Conservation (phyloP, 2,329 filamentous ascomycete species). For the Ceratocystis colombiana region DNA sequence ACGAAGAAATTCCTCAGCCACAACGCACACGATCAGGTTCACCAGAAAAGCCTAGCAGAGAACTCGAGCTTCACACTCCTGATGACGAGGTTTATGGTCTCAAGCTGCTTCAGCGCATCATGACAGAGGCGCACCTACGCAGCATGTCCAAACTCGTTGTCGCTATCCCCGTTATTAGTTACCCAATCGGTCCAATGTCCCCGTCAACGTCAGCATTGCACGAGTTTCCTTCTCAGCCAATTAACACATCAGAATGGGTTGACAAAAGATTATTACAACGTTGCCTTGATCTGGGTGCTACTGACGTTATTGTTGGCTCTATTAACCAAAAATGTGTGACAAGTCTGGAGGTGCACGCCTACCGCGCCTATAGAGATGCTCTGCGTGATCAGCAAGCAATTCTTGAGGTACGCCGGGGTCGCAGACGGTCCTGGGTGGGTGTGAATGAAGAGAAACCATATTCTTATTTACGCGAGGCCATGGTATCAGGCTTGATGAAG, state of each 20-base stretch:
- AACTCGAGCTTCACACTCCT: conserved; percentile 36
- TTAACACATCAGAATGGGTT: conserved; percentile 33
- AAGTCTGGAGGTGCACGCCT: conserved; percentile 70
- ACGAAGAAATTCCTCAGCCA: conserved; percentile 38
- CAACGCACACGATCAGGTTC: conserved; percentile 33
- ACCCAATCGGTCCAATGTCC: conserved; percentile 31
- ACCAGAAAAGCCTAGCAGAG: conserved; percentile 36
- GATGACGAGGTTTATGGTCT: conserved; percentile 47
- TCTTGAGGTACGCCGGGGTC: conserved; percentile 59
- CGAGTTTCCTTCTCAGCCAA: conserved; percentile 27
- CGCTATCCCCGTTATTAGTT: conserved; percentile 45
- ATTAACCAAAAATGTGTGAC: conserved; percentile 63
- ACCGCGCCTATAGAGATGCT: conserved; percentile 68
- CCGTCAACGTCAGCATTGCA: conserved; percentile 30
- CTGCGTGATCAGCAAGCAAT: conserved; percentile 62
- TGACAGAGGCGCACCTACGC: conserved; percentile 48
- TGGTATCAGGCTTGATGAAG: conserved; percentile 86
- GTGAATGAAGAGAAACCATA: conserved; percentile 77
- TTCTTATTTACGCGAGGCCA: conserved; percentile 79
- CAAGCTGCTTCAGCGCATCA: conserved; percentile 45
- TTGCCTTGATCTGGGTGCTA: conserved; percentile 76
- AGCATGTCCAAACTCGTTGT: conserved; percentile 48
- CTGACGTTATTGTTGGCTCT: conserved; percentile 75
- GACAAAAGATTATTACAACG: conserved; percentile 47
- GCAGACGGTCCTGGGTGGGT: conserved; percentile 87